These are phyloP conservation scores for Penicillium bovifimosum DNA, from an alignment of 495 filamentous ascomycete genomes.

Conservation along the genomic window DNA sequence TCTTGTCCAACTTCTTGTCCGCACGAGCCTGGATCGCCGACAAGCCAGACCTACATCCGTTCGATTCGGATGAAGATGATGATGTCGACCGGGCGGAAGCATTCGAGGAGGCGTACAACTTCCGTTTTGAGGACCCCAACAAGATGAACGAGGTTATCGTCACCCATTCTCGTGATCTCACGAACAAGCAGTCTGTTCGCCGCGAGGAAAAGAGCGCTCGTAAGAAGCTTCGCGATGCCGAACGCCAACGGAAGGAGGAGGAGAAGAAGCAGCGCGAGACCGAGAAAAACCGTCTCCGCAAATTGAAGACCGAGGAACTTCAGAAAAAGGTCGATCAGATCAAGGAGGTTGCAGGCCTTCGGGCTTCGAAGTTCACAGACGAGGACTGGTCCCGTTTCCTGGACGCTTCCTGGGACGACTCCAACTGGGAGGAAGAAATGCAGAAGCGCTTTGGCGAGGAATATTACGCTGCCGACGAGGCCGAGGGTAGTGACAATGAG, in stretches of 20 bases:
- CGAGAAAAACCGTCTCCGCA: slow-evolving; percentile 77
- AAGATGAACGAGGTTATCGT: slow-evolving; percentile 76
- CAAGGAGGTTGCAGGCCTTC: slow-evolving; percentile 78
- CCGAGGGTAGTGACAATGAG: slow-evolving; percentile 41
- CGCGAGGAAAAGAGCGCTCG: slow-evolving; percentile 71
- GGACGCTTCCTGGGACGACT: slow-evolving; percentile 79
- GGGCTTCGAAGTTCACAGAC: slow-evolving; percentile 55
- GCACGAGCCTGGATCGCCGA: slow-evolving; percentile 78
- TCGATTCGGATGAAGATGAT: slow-evolving; percentile 90
- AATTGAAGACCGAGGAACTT: slow-evolving; percentile 81
- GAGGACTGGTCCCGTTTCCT: slow-evolving; percentile 78
- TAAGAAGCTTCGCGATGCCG: slow-evolving; percentile 69
- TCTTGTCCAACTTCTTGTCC: slow-evolving; percentile 82
- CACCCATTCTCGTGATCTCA: slow-evolving; percentile 81
- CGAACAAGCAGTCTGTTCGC: slow-evolving; percentile 72
- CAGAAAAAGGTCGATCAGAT: slow-evolving; percentile 77
- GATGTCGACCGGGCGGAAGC: slow-evolving; percentile 75
- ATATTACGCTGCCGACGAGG: slow-evolving; percentile 65
- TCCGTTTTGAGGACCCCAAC: slow-evolving; percentile 88
- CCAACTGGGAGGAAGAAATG: slow-evolving; percentile 87
- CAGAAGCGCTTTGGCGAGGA: slow-evolving; percentile 74
- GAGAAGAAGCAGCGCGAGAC: slow-evolving; percentile 70
- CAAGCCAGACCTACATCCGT: slow-evolving; percentile 57
- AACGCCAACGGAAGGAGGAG: slow-evolving; percentile 68
- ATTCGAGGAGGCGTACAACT: slow-evolving; percentile 91